Conservation (phyloP, 352 stramenopile genomes). For the Globisporangium iwayamae region DNA sequence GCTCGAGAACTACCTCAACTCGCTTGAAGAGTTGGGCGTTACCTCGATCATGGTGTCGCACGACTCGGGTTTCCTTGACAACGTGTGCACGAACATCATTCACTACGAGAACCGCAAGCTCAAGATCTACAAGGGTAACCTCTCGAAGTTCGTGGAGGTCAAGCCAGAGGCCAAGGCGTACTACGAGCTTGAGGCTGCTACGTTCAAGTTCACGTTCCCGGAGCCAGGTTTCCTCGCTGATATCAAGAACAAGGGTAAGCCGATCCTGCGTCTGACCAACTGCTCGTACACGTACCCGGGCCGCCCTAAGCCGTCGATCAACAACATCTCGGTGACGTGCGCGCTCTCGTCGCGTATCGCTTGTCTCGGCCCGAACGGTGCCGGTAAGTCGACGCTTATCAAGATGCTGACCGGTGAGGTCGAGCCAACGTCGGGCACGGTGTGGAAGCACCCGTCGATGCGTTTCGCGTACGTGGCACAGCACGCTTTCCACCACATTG, state of each 20-base stretch:
- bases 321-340: conserved; percentile 77
- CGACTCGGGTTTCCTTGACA: conserved; percentile 97
- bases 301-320: conserved; percentile 75
- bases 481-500: conserved; percentile 98
- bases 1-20: conserved; percentile 90
- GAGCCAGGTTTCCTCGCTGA: conserved; percentile 86
- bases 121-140: conserved; percentile 87
- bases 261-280: conserved; percentile 86
- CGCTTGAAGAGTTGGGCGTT: conserved; percentile 63
- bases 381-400: conserved; percentile 95
- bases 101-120: conserved; percentile 95
- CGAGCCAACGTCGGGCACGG: conserved; percentile 58
- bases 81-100: conserved; percentile 97
- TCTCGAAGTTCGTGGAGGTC: conserved; percentile 81
- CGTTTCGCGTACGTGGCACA: conserved; percentile 96
- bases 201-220: conserved; percentile 86
- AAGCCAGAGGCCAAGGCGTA: conserved; percentile 88
- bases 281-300: conserved; percentile 86
- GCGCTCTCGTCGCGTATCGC: conserved; percentile 80
- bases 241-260: conserved; percentile 91
- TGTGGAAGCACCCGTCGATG: conserved; percentile 87
- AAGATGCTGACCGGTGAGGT: conserved; percentile 92
- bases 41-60: conserved; percentile 96
- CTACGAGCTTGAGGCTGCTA: conserved; percentile 84
- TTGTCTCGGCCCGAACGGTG: conserved; percentile 88